Percentiles rank a stretch among this genome's conserved stretches.
These are phyloP conservation scores for Yamadazyma dushanensis DNA, from an alignment of 1,139 yeast species.

Conservation along the genomic window DNA sequence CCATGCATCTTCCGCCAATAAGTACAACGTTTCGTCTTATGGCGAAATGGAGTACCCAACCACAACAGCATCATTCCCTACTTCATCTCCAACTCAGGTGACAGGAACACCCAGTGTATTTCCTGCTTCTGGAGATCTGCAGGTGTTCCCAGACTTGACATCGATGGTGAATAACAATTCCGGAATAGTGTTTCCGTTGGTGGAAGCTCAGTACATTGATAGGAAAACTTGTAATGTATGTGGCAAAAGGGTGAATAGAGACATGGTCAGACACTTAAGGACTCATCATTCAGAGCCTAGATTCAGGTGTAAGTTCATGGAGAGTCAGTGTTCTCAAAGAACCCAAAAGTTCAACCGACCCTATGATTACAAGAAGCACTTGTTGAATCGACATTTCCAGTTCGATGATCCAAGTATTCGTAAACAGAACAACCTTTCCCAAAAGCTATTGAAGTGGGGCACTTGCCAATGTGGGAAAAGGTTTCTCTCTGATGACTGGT, in stretches of 20 bases:
- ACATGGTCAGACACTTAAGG: slow-evolving; percentile 63
- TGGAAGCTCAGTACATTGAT: slow-evolving; percentile 33
- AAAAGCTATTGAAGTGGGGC: slow-evolving; percentile 54
- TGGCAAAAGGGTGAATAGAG: slow-evolving; percentile 57
- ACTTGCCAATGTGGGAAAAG: slow-evolving; percentile 58
- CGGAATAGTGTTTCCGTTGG: slow-evolving; percentile 35
- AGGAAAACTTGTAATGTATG: slow-evolving; percentile 51
- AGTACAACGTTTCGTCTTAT: no score
- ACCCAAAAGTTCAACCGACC: slow-evolving; percentile 49
- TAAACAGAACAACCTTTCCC: slow-evolving; percentile 51
- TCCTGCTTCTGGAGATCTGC: no score
- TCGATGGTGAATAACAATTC: slow-evolving; percentile 40
- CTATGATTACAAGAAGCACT: slow-evolving; percentile 49
- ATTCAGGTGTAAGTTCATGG: slow-evolving; percentile 60
- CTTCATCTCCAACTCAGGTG: no score
- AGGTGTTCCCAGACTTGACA: slow-evolving; percentile 46
- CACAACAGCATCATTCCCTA: no score
- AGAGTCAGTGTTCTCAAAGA: slow-evolving; percentile 42
- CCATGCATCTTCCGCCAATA: no score
- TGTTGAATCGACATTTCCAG: slow-evolving; percentile 46
- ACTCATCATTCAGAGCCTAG: slow-evolving; percentile 61
- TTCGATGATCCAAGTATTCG: slow-evolving; percentile 53
- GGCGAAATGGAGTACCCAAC: no score
- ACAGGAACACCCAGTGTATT: no score
- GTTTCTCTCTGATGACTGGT: slow-evolving; percentile 55